Percentiles rank a stretch among this genome's conserved stretches.
Conservation (phyloP, 129 eudicot genomes). For the Pseudognaphalium luteoalbum region DNA sequence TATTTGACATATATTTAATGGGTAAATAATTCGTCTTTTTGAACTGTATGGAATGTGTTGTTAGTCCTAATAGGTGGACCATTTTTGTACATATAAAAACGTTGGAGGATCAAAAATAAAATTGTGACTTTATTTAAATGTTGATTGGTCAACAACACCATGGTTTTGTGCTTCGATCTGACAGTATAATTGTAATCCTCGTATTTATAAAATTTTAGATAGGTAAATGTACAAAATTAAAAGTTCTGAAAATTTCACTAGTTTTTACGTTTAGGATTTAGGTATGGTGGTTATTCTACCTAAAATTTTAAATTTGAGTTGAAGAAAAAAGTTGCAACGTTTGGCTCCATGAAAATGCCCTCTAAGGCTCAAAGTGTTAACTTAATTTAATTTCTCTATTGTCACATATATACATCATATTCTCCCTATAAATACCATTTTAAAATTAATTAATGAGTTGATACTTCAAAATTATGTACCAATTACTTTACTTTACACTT, state of each 20-base stretch:
- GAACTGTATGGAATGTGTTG: too few relatives aligned
- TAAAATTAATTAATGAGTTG: not conserved
- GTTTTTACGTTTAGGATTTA: slow-evolving; percentile 20
- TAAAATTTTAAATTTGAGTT: slow-evolving; percentile 29
- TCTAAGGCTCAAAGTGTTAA: not conserved
- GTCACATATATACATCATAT: not conserved
- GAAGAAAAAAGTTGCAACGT: slow-evolving; percentile 10
- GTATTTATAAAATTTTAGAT: too few relatives aligned
- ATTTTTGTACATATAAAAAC: too few relatives aligned
- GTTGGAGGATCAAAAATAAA: too few relatives aligned
- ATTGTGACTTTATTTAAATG: too few relatives aligned
- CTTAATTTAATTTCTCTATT: not conserved
- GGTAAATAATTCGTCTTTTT: too few relatives aligned
- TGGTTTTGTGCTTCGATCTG: too few relatives aligned
- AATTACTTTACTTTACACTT: slow-evolving; percentile 7
- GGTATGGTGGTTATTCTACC: slow-evolving; percentile 37
- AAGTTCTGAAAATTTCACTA: slow-evolving; percentile 4
- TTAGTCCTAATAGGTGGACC: too few relatives aligned
- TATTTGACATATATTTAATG: too few relatives aligned
- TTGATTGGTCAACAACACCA: too few relatives aligned
- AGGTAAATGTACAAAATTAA: too few relatives aligned
- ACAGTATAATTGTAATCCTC: too few relatives aligned
- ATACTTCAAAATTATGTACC: slow-evolving; percentile 20
- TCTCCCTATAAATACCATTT: slow-evolving; percentile 20
- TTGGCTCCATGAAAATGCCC: slow-evolving; percentile 6